These are phyloP conservation scores for Puya raimondii DNA, from an alignment of 176 grass and related monocot genomes.

Conservation along the genomic window DNA sequence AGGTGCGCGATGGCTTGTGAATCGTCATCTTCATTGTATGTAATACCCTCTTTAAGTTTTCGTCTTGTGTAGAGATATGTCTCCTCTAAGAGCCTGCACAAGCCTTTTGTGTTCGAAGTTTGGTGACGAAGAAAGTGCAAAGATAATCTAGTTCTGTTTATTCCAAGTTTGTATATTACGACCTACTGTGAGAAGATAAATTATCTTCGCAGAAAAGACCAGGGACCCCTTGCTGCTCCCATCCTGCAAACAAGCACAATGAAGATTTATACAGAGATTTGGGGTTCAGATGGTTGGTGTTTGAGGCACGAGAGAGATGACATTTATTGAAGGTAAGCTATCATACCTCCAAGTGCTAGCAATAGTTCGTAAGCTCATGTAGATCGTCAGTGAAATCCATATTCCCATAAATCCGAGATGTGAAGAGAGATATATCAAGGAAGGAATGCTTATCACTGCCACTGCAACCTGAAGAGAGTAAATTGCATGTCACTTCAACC, in stretches of 20 bases:
- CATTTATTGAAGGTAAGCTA: not conserved
- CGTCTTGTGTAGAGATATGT: too few relatives aligned
- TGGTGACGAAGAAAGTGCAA: not conserved
- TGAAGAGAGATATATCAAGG: conserved; percentile 58
- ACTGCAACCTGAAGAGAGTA: conserved; percentile 60
- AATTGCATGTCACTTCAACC: not conserved
- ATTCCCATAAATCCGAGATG: conserved; percentile 79
- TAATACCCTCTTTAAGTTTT: too few relatives aligned
- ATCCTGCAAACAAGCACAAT: not conserved
- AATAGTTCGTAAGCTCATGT: conserved; percentile 83
- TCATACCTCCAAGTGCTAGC: conserved; percentile 89
- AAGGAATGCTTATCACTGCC: conserved; percentile 58
- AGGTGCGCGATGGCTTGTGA: too few relatives aligned
- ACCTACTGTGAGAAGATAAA: not conserved
- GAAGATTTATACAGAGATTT: not conserved
- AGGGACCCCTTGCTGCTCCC: conserved; percentile 3
- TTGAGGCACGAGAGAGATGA: not conserved
- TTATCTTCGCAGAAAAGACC: conserved; percentile 1
- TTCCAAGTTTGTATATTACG: not conserved
- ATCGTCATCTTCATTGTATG: too few relatives aligned
- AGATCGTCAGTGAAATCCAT: conserved; percentile 94
- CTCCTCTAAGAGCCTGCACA: too few relatives aligned
- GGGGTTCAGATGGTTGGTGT: too few relatives aligned
- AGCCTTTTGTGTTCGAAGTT: too few relatives aligned
- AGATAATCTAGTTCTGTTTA: not conserved